These are phyloP conservation scores for Spinellus fusiger DNA, from an alignment of 192 early-diverging fungal genomes.

Conservation along the genomic window DNA sequence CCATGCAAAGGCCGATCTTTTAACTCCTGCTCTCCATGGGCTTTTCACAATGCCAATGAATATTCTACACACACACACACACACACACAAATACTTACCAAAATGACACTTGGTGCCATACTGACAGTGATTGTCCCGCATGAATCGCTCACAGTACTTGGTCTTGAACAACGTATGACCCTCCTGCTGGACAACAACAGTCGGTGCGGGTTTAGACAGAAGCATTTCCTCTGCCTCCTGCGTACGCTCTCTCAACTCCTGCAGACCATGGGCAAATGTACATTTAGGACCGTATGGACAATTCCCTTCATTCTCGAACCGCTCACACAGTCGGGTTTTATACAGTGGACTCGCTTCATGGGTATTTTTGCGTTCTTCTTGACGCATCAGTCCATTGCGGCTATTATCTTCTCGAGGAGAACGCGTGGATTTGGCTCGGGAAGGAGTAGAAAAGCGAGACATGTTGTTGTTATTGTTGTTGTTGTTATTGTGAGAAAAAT, in stretches of 20 bases:
- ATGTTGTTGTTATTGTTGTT: not conserved
- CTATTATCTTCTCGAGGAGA: too few relatives aligned
- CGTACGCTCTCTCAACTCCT: constrained; percentile 57
- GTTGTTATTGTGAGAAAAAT: not conserved
- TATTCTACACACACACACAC: not conserved
- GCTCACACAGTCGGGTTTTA: constrained; percentile 83
- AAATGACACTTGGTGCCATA: constrained; percentile 87
- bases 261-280: constrained; percentile 72
- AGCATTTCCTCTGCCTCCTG: constrained; percentile 11
- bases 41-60: constrained; percentile 4
- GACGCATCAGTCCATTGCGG: too few relatives aligned
- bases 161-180: constrained; percentile 77
- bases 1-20: constrained; percentile 17
- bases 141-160: constrained; percentile 73
- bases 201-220: constrained; percentile 29
- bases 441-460: not conserved
- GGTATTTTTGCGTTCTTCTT: constrained; percentile 25
- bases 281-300: constrained; percentile 69
- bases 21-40: constrained; percentile 26
- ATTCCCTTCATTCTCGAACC: constrained; percentile 69
- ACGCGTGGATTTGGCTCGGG: constrained; percentile 4
- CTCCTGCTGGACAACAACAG: constrained; percentile 21
- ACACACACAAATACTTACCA: constrained; percentile 31
- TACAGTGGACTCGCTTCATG: constrained; percentile 68
- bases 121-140: constrained; percentile 70